Evolutionary conservation across 371 early-diverging fungal species (phyloP).

Genomic region (Gilbertella persicaria): DNA sequence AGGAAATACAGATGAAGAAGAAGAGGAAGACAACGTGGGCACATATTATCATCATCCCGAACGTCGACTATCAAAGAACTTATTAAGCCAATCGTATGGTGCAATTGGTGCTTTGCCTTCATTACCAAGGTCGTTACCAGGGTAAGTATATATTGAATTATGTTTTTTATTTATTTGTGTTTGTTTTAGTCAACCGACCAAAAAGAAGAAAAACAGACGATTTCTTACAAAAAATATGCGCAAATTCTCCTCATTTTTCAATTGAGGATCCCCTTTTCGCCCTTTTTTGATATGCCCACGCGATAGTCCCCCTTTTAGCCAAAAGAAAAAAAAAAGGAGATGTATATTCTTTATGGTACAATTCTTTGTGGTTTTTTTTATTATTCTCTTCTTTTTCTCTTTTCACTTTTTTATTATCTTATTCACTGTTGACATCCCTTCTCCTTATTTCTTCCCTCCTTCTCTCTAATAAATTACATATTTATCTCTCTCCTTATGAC

Average conservation of each 20-base stretch:
- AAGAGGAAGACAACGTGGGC: slow-evolving; percentile 26
- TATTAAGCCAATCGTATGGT: slow-evolving; percentile 26
- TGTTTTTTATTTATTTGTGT: not conserved
- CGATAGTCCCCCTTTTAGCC: too few species aligned
- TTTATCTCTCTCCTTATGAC: slow-evolving; percentile 6
- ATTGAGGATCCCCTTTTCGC: not conserved
- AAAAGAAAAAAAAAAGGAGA: too few species aligned
- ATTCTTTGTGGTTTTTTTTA: too few species aligned
- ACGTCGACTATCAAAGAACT: slow-evolving; percentile 35
- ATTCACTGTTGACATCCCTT: not conserved
- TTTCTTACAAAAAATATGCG: not conserved
- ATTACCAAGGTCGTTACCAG: not conserved
- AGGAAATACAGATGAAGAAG: slow-evolving; percentile 40
- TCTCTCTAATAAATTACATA: not conserved
- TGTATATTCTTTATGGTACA: too few species aligned
- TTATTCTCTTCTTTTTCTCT: not conserved
- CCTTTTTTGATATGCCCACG: not conserved
- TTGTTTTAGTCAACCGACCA: not conserved
- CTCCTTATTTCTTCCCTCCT: not conserved
- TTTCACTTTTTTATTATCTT: not conserved
- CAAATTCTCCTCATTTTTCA: not conserved
- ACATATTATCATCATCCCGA: slow-evolving; percentile 66
- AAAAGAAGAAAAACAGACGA: not conserved
- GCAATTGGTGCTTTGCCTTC: slow-evolving; percentile 3
- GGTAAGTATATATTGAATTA: not conserved